A percentile compares a stretch with the other conserved stretches of the same genome.
phyloP scores from a whole-genome alignment of 768 basidiomycete genomes.

The Termitomyces sp. region DNA sequence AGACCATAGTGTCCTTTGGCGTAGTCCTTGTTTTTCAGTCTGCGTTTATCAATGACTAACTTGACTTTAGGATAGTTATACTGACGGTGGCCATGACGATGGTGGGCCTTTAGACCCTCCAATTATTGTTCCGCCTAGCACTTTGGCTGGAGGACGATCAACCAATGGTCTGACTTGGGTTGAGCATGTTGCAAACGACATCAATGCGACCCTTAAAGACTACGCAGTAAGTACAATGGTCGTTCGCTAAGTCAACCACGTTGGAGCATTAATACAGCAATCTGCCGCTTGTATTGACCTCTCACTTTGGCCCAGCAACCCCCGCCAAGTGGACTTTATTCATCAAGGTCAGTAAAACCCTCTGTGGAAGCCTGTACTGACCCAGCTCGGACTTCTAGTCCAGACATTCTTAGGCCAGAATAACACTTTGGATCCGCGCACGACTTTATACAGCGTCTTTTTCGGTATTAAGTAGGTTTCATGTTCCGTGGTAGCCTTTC shows the following conservation, averaged over 20 bases:
- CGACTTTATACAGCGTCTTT: slow-evolving; percentile 47
- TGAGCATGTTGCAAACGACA: slow-evolving; percentile 38
- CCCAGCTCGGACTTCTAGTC: slow-evolving; percentile 21
- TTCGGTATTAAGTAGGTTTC: slow-evolving; percentile 48
- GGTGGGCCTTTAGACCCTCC: slow-evolving; percentile 42
- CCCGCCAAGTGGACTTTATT: slow-evolving; percentile 41
- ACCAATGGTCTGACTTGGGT: slow-evolving; percentile 50
- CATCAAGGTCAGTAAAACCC: slow-evolving; percentile 32
- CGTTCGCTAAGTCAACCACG: background rate
- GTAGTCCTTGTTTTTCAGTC: slow-evolving; percentile 17
- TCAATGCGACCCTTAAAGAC: slow-evolving; percentile 41
- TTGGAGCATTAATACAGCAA: slow-evolving; percentile 21
- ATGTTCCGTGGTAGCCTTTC: background rate
- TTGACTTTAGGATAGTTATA: slow-evolving; percentile 38
- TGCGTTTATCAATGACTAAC: background rate
- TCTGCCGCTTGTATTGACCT: slow-evolving; percentile 43
- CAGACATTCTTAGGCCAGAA: slow-evolving; percentile 38
- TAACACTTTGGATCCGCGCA: slow-evolving; percentile 37
- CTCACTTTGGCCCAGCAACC: slow-evolving; percentile 47
- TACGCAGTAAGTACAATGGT: slow-evolving; percentile 36
- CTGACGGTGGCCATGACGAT: slow-evolving; percentile 45
- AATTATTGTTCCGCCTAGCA: slow-evolving; percentile 34
- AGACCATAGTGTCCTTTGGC: slow-evolving; percentile 50
- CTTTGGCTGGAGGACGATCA: slow-evolving; percentile 44
- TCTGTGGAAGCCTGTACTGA: background rate